Conservation (phyloP, 257 asterid genomes). For the Solanum microdontum region DNA sequence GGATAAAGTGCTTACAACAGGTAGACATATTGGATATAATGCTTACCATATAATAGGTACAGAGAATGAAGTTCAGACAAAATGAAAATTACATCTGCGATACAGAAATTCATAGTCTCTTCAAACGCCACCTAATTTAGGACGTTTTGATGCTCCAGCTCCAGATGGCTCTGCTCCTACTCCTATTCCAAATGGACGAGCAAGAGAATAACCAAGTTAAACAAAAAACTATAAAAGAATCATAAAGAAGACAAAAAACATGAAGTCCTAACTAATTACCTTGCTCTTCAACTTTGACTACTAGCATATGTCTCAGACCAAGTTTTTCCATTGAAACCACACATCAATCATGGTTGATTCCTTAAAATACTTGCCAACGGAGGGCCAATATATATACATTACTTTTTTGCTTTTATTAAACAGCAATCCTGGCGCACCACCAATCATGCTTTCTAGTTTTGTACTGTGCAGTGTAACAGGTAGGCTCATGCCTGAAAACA, state of each 20-base stretch:
- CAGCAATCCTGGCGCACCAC: no score
- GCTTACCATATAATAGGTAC: background rate
- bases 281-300: background rate
- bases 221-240: background rate
- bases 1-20: background rate
- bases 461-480: no score
- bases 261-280: background rate
- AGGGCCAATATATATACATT: background rate
- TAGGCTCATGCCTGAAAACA: no score
- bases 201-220: background rate
- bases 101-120: no score
- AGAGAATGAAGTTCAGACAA: no score
- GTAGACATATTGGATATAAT: no score
- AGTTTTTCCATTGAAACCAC: background rate
- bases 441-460: no score
- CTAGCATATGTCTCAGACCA: background rate
- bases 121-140: no score
- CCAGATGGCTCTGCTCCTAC: no score
- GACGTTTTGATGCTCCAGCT: background rate
- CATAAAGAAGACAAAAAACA: background rate
- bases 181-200: background rate
- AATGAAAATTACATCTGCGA: no score
- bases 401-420: no score
- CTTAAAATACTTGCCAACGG: background rate
- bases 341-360: background rate